Percentiles rank a stretch among this genome's conserved stretches.
These are phyloP conservation scores for Phoma sp. DNA, from an alignment of 2,329 filamentous ascomycete species.

Conservation along the genomic window DNA sequence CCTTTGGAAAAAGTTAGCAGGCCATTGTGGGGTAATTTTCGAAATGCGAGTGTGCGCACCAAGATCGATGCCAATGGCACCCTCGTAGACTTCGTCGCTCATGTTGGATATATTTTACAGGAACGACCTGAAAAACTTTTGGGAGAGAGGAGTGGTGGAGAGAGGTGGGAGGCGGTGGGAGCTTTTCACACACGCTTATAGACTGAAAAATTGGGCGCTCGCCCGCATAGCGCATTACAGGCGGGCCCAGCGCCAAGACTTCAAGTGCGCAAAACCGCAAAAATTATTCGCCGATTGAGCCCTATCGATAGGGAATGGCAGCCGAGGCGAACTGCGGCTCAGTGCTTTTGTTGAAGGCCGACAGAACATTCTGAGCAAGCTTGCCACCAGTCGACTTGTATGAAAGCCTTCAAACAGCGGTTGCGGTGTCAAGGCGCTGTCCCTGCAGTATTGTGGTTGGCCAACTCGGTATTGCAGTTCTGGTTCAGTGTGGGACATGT, in stretches of 20 bases:
- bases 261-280: slow-evolving; percentile 13
- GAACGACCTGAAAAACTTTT: slow-evolving; percentile 39
- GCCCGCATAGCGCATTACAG: slow-evolving; percentile 23
- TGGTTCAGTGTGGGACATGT: no score
- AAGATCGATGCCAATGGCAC: slow-evolving; percentile 99
- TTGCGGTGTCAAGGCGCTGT: background rate
- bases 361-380: background rate
- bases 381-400: background rate
- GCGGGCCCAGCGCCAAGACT: slow-evolving; percentile 3
- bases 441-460: background rate
- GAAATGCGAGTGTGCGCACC: slow-evolving; percentile 62
- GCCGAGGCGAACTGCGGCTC: slow-evolving; percentile 17
- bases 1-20: slow-evolving; percentile 63
- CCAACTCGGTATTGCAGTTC: background rate
- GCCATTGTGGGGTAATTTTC: slow-evolving; percentile 38
- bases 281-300: slow-evolving; percentile 19
- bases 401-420: background rate
- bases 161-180: slow-evolving; percentile 37
- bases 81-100: slow-evolving; percentile 98
- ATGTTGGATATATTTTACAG: slow-evolving; percentile 65
- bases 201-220: slow-evolving; percentile 23
- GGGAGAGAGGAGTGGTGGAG: slow-evolving; percentile 41
- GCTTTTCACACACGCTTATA: slow-evolving; percentile 29
- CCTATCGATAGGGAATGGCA: slow-evolving; percentile 15
- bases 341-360: background rate